Base-by-base conservation (phyloP, 2,329 filamentous ascomycete species). In the Verticillium nubilum region DNA sequence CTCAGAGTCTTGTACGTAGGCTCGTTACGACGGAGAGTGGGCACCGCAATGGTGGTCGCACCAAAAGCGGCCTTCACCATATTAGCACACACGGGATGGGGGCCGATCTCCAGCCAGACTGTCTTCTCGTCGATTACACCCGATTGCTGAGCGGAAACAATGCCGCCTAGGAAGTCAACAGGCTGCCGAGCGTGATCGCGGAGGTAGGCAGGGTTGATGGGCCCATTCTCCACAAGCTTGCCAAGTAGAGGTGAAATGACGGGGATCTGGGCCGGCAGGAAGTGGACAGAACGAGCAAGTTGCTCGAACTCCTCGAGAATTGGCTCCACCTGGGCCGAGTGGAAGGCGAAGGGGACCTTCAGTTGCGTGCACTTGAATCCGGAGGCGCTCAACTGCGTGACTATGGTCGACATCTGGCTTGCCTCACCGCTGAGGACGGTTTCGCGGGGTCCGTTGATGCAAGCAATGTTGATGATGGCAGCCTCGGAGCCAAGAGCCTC, bases 381-480 rank as follows among this genome's bases (percentile, higher is more conserved):
- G 13, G 62, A 68, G 28, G 47, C 67, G 42, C 63, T 64, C 23
- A 76, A 67, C 59, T 68, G 63, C 42, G 67, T 61, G 9, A 81
- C 78, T 17, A 86, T 76, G 4, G 75, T 70, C 3, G 72, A 67
- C 42, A 84, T 74, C 58, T 79, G 72, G 1, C 67, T 66, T 0
- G 75, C 73, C 10, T 69, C 67, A 10, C 80, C 82, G 25, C 76
- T 76, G n/a, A 95, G 78, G 2, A 95, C 91, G 10, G 87, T 92
- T 69, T 92, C 89, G 56, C 85, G 79, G 0, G 87, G 86, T 0
- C 88, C 86, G 66, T 96, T 96, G 70, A 92, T 82, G 75, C 91
- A 95, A 17, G 91, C 88, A 31, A 84, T 66, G 42, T 82, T 81
- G 58, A 80, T 69, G 5, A 72, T 74, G 66, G 64, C 59, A 1